Evolutionary conservation across 352 stramenopile genomes (phyloP).

Genomic region (Globisporangium sylvaticum): DNA sequence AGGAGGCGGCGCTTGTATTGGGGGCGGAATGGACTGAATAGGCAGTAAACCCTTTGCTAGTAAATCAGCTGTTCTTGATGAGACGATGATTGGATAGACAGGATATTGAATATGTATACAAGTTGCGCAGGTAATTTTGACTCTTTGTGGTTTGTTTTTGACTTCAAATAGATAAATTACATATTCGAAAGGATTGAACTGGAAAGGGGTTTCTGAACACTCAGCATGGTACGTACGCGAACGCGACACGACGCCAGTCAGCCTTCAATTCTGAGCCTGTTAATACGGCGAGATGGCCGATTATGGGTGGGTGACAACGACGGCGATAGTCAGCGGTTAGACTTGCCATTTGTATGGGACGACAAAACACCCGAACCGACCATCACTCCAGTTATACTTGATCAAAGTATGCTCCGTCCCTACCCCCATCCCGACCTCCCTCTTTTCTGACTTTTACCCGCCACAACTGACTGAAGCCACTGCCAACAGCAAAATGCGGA

Average conservation of each 20-base stretch:
- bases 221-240: background rate
- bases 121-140: no score
- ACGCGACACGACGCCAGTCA: background rate
- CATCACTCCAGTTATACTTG: background rate
- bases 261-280: background rate
- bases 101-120: background rate
- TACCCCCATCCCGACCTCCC: background rate
- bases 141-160: background rate
- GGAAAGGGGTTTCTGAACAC: background rate
- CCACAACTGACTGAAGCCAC: background rate
- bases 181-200: background rate
- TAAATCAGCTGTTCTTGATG: background rate
- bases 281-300: background rate
- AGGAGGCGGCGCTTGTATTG: background rate
- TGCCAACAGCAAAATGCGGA: background rate
- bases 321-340: background rate
- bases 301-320: background rate
- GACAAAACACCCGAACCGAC: background rate
- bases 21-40: background rate
- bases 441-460: conserved; percentile 3
- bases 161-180: background rate
- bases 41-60: background rate
- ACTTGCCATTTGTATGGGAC: background rate
- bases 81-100: background rate
- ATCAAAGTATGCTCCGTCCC: background rate